Percentiles rank a stretch among this genome's conserved stretches.
Evolutionary conservation across 1,139 yeast genomes (phyloP).

Genomic region (Debaryomyces sp.): DNA sequence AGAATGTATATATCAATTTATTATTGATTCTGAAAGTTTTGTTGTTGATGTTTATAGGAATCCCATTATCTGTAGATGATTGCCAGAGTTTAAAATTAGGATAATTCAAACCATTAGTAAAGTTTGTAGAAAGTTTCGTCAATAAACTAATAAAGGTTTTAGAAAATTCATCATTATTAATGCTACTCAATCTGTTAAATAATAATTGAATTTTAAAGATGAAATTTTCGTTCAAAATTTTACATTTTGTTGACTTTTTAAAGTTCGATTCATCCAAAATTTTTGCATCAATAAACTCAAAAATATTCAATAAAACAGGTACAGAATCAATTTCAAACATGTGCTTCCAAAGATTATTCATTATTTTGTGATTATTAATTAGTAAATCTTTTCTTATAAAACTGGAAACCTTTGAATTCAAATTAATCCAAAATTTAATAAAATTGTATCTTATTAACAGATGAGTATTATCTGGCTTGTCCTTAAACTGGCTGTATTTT

Average conservation of each 20-base stretch:
- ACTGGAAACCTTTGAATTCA: constrained; percentile 52
- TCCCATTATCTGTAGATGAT: constrained; percentile 22
- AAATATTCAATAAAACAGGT: constrained; percentile 39
- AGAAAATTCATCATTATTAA: constrained; percentile 28
- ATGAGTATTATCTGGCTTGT: constrained; percentile 26
- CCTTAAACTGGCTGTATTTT: constrained; percentile 13
- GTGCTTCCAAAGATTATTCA: constrained; percentile 66
- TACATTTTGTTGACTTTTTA: constrained; percentile 70
- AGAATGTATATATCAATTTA: constrained; percentile 62
- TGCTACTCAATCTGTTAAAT: constrained; percentile 34
- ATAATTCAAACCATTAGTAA: constrained; percentile 63
- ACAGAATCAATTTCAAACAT: constrained; percentile 55
- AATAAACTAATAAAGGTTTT: constrained; percentile 52
- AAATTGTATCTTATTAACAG: constrained; percentile 58
- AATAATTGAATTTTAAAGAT: constrained; percentile 59
- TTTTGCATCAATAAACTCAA: constrained; percentile 51
- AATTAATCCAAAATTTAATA: constrained; percentile 60
- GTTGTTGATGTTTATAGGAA: constrained; percentile 42
- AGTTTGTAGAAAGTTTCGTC: constrained; percentile 50
- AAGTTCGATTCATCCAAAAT: constrained; percentile 64
- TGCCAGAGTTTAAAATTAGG: constrained; percentile 63
- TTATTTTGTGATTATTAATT: constrained; percentile 56
- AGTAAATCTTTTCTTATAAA: constrained; percentile 65
- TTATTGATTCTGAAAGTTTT: constrained; percentile 62
- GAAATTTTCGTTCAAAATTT: constrained; percentile 78